phyloP scores from a whole-genome alignment of 1,284 basidiomycete species.

The Boletellus sp. region DNA sequence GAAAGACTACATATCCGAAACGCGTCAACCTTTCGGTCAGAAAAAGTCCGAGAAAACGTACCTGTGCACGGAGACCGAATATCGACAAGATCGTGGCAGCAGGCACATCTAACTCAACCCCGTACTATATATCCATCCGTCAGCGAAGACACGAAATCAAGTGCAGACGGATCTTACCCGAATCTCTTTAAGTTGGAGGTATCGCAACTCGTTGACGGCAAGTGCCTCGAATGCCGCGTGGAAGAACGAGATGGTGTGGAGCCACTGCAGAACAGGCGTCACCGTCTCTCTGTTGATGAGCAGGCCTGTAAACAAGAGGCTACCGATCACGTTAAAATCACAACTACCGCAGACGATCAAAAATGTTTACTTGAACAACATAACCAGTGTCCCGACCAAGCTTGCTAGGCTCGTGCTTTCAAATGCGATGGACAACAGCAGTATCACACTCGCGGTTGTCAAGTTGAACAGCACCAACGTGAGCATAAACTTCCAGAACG shows the following conservation, averaged over 20 bases:
- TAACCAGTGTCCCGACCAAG: slow-evolving; percentile 88
- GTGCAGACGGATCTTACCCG: slow-evolving; percentile 52
- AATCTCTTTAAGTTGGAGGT: slow-evolving; percentile 87
- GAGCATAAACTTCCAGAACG: slow-evolving; percentile 98
- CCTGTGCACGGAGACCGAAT: slow-evolving; percentile 85
- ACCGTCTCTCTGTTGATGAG: slow-evolving; percentile 92
- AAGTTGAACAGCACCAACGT: slow-evolving; percentile 93
- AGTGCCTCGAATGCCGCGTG: slow-evolving; percentile 98
- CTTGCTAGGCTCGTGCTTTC: slow-evolving; percentile 85
- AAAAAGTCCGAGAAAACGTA: slow-evolving; percentile 25
- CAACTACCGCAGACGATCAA: not conserved
- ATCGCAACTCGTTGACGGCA: slow-evolving; percentile 92
- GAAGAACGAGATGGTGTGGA: slow-evolving; percentile 93
- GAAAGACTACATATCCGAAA: slow-evolving; percentile 61
- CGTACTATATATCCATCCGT: slow-evolving; percentile 57
- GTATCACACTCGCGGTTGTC: slow-evolving; percentile 86
- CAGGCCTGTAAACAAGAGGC: slow-evolving; percentile 91
- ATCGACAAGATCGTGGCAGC: slow-evolving; percentile 90
- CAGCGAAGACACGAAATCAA: slow-evolving; percentile 3
- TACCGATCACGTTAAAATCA: slow-evolving; percentile 32
- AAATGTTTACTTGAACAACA: slow-evolving; percentile 90
- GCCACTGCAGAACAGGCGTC: slow-evolving; percentile 70
- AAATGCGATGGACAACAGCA: slow-evolving; percentile 87
- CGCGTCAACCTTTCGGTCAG: slow-evolving; percentile 9
- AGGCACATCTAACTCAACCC: slow-evolving; percentile 90